Conservation (phyloP, 305 asterid species). For the Fraxinus ornus region DNA sequence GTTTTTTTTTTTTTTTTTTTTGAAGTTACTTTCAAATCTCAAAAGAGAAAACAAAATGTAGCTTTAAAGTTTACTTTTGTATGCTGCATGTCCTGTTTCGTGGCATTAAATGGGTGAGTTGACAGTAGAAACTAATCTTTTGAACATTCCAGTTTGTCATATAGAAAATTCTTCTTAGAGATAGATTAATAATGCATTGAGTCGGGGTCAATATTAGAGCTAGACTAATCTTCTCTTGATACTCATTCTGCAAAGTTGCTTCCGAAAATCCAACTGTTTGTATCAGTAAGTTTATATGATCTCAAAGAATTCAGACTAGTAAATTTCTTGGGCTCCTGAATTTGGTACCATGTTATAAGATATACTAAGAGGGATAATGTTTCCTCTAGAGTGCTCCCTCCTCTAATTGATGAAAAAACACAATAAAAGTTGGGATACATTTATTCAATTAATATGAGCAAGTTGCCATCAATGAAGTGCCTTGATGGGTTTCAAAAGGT, state of each 20-base stretch:
- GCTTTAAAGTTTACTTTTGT: not conserved
- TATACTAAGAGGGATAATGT: not conserved
- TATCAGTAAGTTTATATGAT: not conserved
- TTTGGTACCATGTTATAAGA: not conserved
- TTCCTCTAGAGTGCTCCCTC: not conserved
- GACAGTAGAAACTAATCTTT: not conserved
- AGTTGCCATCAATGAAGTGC: not conserved
- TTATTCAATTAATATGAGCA: not conserved
- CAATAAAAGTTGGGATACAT: not conserved
- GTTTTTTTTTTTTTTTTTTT: too few relatives aligned
- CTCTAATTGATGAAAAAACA: not conserved
- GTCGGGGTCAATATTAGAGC: not conserved
- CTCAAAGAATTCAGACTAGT: not conserved
- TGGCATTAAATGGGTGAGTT: not conserved
- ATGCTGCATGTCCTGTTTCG: not conserved
- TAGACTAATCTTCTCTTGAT: not conserved
- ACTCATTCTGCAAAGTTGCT: too few relatives aligned
- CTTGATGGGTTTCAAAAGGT: not conserved
- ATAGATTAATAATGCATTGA: not conserved
- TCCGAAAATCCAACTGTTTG: not conserved
- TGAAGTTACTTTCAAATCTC: not conserved
- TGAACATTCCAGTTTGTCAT: not conserved
- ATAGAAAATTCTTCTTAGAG: too few relatives aligned
- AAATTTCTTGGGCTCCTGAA: not conserved
- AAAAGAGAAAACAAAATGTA: not conserved